A percentile compares a stretch with the other conserved stretches of the same genome.
Conservation (phyloP, 176 grass and related monocot species). For the Phoenix roebelenii region DNA sequence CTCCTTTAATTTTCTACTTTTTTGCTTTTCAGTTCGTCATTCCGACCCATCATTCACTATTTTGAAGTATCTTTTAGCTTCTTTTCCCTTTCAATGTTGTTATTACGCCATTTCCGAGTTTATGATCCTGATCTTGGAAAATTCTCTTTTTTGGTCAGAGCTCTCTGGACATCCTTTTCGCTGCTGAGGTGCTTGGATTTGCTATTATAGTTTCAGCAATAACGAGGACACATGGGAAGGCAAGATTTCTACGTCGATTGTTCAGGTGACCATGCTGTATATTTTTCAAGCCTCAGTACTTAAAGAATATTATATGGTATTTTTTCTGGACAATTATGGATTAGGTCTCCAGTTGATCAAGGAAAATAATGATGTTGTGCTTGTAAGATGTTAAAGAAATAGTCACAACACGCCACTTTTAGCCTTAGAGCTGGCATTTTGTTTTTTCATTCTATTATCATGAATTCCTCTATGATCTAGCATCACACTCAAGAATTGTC, state of each 20-base stretch:
- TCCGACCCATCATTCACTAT: too few relatives aligned
- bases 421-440: too few relatives aligned
- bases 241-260: slow-evolving; percentile 24
- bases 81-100: not conserved
- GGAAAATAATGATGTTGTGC: too few relatives aligned
- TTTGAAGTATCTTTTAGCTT: slow-evolving; percentile 5
- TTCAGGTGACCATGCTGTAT: slow-evolving; percentile 33
- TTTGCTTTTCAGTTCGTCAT: not conserved
- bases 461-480: too few relatives aligned
- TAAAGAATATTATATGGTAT: too few relatives aligned
- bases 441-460: too few relatives aligned
- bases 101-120: not conserved
- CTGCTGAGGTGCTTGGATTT: slow-evolving; percentile 40
- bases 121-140: too few relatives aligned
- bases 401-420: too few relatives aligned
- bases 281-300: not conserved
- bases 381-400: too few relatives aligned
- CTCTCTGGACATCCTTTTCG: slow-evolving; percentile 67
- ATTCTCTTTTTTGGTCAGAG: slow-evolving; percentile 33
- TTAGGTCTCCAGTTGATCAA: too few relatives aligned
- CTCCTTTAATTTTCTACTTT: slow-evolving; percentile 1
- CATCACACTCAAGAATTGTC: too few relatives aligned
- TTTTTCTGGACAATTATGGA: too few relatives aligned
- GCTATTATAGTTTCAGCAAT: slow-evolving; percentile 37
- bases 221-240: slow-evolving; percentile 34